phyloP scores from a whole-genome alignment of 2,329 filamentous ascomycete species.

The Mycosphaerella sp. region DNA sequence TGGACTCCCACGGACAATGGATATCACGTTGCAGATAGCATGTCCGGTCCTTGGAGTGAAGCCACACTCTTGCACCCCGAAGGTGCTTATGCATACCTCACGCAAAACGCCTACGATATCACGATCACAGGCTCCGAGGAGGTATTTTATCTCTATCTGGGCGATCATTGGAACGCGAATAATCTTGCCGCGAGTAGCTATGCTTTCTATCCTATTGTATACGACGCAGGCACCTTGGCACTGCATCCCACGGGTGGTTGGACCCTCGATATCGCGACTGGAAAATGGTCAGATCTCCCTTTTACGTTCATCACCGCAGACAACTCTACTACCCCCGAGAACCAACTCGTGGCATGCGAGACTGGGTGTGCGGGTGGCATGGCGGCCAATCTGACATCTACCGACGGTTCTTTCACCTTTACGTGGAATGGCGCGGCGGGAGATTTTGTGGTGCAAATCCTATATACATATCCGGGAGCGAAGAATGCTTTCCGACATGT shows the following conservation, averaged over 20 bases:
- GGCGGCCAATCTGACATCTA: slow-evolving; percentile 21
- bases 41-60: slow-evolving; percentile 55
- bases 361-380: slow-evolving; percentile 18
- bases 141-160: slow-evolving; percentile 51
- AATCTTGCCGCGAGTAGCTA: slow-evolving; percentile 42
- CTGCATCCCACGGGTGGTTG: slow-evolving; percentile 25
- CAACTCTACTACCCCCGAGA: slow-evolving; percentile 17
- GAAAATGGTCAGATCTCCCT: slow-evolving; percentile 22
- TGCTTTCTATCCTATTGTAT: slow-evolving; percentile 25
- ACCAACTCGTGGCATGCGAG: slow-evolving; percentile 17
- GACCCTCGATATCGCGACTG: slow-evolving; percentile 23
- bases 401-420: slow-evolving; percentile 19
- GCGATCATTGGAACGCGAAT: slow-evolving; percentile 58
- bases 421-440: slow-evolving; percentile 19
- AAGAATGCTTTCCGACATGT: slow-evolving; percentile 25
- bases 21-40: slow-evolving; percentile 53
- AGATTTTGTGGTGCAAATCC: slow-evolving; percentile 20
- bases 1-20: slow-evolving; percentile 58
- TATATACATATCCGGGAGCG: slow-evolving; percentile 23
- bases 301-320: slow-evolving; percentile 19
- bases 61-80: slow-evolving; percentile 54
- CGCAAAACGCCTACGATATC: slow-evolving; percentile 57
- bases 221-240: slow-evolving; percentile 16
- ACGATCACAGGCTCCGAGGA: slow-evolving; percentile 37
- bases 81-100: slow-evolving; percentile 53